These are phyloP conservation scores for Colletotrichum sp. DNA, from an alignment of 2,329 filamentous ascomycete genomes.

Conservation along the genomic window DNA sequence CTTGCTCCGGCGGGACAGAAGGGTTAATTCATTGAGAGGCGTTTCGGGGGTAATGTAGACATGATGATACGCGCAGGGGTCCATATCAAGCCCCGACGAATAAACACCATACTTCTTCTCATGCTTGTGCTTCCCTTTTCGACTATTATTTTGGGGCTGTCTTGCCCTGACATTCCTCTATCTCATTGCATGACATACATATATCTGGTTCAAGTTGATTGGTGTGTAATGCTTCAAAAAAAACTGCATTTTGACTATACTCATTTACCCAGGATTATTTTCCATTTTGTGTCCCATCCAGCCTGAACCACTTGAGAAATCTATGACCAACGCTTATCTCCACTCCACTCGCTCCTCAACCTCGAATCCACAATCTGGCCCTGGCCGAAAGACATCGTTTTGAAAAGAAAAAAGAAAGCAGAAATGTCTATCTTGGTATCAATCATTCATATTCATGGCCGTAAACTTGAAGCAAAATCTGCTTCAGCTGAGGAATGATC, in stretches of 20 bases:
- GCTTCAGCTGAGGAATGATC: background rate
- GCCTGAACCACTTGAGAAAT: background rate
- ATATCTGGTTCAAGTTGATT: rapidly evolving
- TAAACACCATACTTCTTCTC: background rate
- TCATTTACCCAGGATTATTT: background rate
- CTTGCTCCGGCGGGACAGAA: background rate
- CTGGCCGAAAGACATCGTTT: background rate
- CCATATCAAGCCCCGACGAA: background rate
- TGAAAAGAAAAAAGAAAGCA: background rate
- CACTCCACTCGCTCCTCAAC: background rate
- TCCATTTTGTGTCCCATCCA: background rate
- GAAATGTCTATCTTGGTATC: conserved; percentile 2
- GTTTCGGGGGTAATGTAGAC: conserved; percentile 2
- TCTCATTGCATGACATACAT: background rate
- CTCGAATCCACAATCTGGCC: background rate
- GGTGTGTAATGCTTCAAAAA: background rate
- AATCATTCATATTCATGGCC: background rate
- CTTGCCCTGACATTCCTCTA: background rate
- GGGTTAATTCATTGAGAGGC: conserved; percentile 7
- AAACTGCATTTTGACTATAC: background rate
- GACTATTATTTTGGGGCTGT: too few species aligned
- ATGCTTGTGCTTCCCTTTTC: background rate
- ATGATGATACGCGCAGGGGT: conserved; percentile 7
- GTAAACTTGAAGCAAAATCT: background rate
- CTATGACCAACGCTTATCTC: background rate